Conservation (phyloP, 169 alveolate species). For the Plasmodium adleri region DNA sequence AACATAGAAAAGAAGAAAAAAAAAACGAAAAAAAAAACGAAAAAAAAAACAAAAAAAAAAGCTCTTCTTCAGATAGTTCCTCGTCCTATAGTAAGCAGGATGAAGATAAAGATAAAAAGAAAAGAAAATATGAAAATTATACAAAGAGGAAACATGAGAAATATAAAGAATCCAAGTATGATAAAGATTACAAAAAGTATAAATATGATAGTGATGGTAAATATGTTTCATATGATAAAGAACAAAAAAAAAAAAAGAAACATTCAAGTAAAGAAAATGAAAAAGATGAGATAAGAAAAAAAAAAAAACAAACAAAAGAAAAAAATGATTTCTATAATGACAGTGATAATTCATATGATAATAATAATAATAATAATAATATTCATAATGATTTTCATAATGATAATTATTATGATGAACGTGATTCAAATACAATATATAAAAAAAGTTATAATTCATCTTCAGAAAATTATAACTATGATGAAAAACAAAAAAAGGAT, state of each 20-base stretch:
- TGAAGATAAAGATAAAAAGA: constrained; percentile 8
- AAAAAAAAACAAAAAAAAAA: constrained; percentile 6
- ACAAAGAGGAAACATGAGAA: constrained; percentile 23
- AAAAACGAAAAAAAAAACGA: constrained; percentile 6
- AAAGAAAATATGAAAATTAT: not conserved
- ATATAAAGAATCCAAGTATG: constrained; percentile 2
- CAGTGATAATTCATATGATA: not conserved
- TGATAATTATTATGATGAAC: not conserved
- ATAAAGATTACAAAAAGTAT: constrained; percentile 14
- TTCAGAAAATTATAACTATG: no score
- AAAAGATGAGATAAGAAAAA: constrained; percentile 11
- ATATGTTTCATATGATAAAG: not conserved
- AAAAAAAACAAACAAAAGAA: not conserved
- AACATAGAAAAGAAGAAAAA: constrained; percentile 1
- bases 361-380: constrained; percentile 11
- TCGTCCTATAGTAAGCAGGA: not conserved
- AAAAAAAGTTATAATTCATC: not conserved
- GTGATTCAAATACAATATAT: not conserved
- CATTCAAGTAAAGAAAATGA: constrained; percentile 9
- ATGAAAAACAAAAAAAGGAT: not conserved
- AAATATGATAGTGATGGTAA: not conserved
- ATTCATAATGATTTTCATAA: not conserved
- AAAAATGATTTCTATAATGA: not conserved
- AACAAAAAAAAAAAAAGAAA: constrained; percentile 14
- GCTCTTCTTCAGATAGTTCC: not conserved